These are phyloP conservation scores for Aspergillus quadrilineatus DNA, from an alignment of 2,329 filamentous ascomycete genomes.

Conservation along the genomic window DNA sequence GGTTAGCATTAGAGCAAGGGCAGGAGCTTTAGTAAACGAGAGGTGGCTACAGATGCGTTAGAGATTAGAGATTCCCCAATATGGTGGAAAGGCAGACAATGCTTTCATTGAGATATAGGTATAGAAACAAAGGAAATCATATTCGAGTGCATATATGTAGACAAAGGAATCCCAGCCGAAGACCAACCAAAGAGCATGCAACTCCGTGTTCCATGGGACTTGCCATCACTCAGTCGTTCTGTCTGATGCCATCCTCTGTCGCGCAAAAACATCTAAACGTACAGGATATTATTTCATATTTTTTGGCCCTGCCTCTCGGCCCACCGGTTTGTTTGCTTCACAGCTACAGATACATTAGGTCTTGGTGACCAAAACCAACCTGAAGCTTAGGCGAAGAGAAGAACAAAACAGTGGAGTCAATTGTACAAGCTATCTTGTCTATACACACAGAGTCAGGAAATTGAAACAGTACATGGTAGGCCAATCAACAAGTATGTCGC, in stretches of 20 bases:
- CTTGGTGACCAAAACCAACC: not conserved
- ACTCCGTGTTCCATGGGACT: slow-evolving; percentile 16
- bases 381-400: slow-evolving; percentile 33
- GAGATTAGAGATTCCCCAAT: too few relatives aligned
- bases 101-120: not conserved
- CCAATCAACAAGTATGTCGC: slow-evolving; percentile 31
- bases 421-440: slow-evolving; percentile 49
- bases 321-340: slow-evolving; percentile 24
- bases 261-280: slow-evolving; percentile 42
- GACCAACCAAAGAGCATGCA: slow-evolving; percentile 24
- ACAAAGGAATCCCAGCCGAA: slow-evolving; percentile 20
- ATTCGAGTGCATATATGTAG: slow-evolving; percentile 29
- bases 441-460: slow-evolving; percentile 44
- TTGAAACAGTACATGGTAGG: slow-evolving; percentile 38
- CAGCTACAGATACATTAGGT: slow-evolving; percentile 27
- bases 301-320: slow-evolving; percentile 28
- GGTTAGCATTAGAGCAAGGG: too few relatives aligned
- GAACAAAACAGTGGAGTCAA: slow-evolving; percentile 44
- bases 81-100: not conserved
- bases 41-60: too few relatives aligned
- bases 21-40: too few relatives aligned
- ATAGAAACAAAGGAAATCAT: slow-evolving; percentile 35
- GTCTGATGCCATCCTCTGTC: slow-evolving; percentile 30
- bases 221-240: slow-evolving; percentile 19
- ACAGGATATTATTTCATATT: slow-evolving; percentile 42